Percentiles rank a stretch among this genome's conserved stretches.
These are phyloP conservation scores for Starmerella sp. DNA, from an alignment of 805 yeast genomes.

Conservation along the genomic window DNA sequence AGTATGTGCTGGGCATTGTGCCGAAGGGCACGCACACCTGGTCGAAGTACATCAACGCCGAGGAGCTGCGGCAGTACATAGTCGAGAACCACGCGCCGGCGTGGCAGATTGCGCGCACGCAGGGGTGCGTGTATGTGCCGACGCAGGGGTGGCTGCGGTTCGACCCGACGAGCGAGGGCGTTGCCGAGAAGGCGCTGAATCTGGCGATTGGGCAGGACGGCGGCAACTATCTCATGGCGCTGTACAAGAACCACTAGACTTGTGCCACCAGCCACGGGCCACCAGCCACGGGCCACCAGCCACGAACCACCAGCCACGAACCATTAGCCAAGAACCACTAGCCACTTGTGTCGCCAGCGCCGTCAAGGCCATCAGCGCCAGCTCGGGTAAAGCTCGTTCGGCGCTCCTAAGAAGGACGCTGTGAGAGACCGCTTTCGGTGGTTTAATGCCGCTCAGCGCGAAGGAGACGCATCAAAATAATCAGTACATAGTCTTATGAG, in stretches of 20 bases:
- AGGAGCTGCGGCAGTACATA: conserved; percentile 62
- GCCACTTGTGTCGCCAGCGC: no score
- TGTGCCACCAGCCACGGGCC: background rate
- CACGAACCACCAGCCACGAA: no score
- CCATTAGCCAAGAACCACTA: no score
- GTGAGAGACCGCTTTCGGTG: no score
- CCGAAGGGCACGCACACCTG: conserved; percentile 89
- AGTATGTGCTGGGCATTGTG: conserved; percentile 64
- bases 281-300: no score
- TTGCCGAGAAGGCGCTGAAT: conserved; percentile 9
- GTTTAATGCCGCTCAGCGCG: no score
- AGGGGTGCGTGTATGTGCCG: conserved; percentile 79
- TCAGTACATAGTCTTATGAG: no score
- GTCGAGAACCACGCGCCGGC: conserved; percentile 30
- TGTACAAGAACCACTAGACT: background rate
- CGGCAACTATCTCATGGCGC: conserved; percentile 87
- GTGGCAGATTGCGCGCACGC: conserved; percentile 51
- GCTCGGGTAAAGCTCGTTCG: no score
- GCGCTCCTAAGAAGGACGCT: no score
- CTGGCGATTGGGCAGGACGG: conserved; percentile 31
- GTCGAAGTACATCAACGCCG: conserved; percentile 69
- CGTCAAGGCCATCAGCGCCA: no score
- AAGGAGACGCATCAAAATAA: no score
- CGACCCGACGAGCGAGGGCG: conserved; percentile 29
- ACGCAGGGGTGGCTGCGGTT: conserved; percentile 68